Evolutionary conservation across 2,329 filamentous ascomycete genomes (phyloP).

Genomic region (Huntiella savannae): DNA sequence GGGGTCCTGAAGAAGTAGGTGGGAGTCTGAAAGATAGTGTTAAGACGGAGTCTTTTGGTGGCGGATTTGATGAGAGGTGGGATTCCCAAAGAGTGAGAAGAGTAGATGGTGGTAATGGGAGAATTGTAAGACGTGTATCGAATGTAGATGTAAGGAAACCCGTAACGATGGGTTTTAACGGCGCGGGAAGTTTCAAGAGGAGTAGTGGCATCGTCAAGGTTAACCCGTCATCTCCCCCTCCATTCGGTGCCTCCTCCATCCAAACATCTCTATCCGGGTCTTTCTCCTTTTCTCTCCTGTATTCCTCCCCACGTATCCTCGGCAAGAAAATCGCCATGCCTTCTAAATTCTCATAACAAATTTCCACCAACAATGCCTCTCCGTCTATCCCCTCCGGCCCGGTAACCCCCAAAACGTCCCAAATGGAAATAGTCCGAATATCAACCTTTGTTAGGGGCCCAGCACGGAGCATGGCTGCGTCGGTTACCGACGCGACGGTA

Average conservation of each 20-base stretch:
- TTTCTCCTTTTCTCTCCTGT: not conserved
- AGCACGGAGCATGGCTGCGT: conserved; percentile 21
- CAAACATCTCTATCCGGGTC: not conserved
- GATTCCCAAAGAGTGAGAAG: conserved; percentile 31
- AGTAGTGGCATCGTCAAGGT: conserved; percentile 29
- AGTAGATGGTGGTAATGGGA: conserved; percentile 31
- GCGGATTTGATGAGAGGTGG: conserved; percentile 24
- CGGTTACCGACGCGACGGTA: conserved; percentile 27
- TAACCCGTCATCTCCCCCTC: conserved; percentile 6
- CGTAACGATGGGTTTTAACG: conserved; percentile 29
- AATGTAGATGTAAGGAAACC: conserved; percentile 34
- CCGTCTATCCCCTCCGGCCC: not conserved
- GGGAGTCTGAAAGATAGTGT: conserved; percentile 32
- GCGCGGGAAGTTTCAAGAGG: conserved; percentile 34
- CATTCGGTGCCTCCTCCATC: conserved; percentile 3
- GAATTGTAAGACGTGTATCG: conserved; percentile 34
- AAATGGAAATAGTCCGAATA: conserved; percentile 24
- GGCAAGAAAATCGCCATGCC: conserved; percentile 34
- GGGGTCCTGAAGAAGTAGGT: conserved; percentile 18
- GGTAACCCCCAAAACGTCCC: conserved; percentile 13
- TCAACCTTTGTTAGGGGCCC: conserved; percentile 28
- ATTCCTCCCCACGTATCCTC: not conserved
- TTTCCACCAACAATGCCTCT: conserved; percentile 23
- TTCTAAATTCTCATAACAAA: conserved; percentile 33
- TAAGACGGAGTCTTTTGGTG: conserved; percentile 29